A percentile compares a stretch with the other conserved stretches of the same genome.
Conservation (phyloP, 1,284 basidiomycete genomes). For the Golubevia sp. region DNA sequence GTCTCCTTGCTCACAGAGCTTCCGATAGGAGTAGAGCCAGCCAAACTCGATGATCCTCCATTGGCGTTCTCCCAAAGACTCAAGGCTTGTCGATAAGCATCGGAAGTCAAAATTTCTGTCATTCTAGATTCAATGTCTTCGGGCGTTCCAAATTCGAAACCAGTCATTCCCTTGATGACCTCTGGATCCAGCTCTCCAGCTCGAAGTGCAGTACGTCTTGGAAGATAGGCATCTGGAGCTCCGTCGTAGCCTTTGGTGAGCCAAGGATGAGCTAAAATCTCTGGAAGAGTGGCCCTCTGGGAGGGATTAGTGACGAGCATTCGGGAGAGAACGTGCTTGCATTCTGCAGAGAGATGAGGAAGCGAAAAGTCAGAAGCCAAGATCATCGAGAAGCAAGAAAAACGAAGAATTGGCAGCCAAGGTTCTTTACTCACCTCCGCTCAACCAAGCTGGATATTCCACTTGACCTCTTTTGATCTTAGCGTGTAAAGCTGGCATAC, state of each 20-base stretch:
- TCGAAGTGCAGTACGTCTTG: constrained; percentile 84
- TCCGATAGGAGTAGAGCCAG: constrained; percentile 53
- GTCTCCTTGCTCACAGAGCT: too few relatives aligned
- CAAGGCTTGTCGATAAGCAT: constrained; percentile 76
- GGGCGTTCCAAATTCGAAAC: constrained; percentile 91
- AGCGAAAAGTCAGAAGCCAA: background rate
- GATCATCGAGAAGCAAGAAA: constrained; percentile 9
- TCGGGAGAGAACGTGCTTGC: constrained; percentile 86
- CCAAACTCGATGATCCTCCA: constrained; percentile 67
- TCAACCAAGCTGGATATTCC: constrained; percentile 96
- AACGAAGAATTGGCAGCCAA: constrained; percentile 4
- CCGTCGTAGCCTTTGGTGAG: constrained; percentile 86
- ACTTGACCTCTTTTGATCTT: constrained; percentile 98
- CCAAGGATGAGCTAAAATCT: constrained; percentile 92
- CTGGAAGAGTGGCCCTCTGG: constrained; percentile 78
- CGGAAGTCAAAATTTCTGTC: constrained; percentile 75
- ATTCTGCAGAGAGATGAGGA: constrained; percentile 69
- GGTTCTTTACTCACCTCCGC: constrained; percentile 71
- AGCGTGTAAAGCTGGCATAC: constrained; percentile 96
- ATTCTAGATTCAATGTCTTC: constrained; percentile 82
- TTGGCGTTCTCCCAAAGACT: constrained; percentile 73
- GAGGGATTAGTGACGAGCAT: constrained; percentile 96
- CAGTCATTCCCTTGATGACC: constrained; percentile 89
- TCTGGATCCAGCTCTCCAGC: constrained; percentile 81
- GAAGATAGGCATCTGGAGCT: constrained; percentile 80